Percentiles rank a stretch among this genome's conserved stretches.
These are phyloP conservation scores for Apiospora malaysiana DNA, from an alignment of 2,329 filamentous ascomycete species.

Conservation along the genomic window DNA sequence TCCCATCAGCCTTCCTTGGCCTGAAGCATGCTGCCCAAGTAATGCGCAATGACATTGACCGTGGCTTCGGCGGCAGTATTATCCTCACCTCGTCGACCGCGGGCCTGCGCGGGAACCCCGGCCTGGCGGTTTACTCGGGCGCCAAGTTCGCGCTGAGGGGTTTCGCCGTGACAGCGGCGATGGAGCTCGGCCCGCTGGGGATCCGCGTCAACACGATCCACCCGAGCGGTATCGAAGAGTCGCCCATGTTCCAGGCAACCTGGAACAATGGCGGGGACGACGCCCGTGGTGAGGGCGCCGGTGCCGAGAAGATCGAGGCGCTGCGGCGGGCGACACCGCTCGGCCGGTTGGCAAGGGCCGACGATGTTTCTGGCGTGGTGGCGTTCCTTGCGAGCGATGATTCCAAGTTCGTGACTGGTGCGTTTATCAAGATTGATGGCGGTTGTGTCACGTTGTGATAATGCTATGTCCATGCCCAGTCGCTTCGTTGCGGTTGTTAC, in stretches of 20 bases:
- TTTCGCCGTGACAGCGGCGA: slow-evolving; percentile 44
- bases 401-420: slow-evolving; percentile 45
- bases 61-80: slow-evolving; percentile 42
- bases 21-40: slow-evolving; percentile 42
- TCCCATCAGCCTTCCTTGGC: slow-evolving; percentile 38
- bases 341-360: slow-evolving; percentile 42
- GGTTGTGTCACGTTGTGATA: slow-evolving; percentile 22
- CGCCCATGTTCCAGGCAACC: slow-evolving; percentile 41
- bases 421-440: slow-evolving; percentile 28
- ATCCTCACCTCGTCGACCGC: slow-evolving; percentile 46
- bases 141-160: slow-evolving; percentile 45
- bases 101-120: slow-evolving; percentile 44
- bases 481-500: too few relatives aligned
- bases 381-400: slow-evolving; percentile 46
- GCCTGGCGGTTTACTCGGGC: slow-evolving; percentile 42
- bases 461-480: not conserved
- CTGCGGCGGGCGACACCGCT: slow-evolving; percentile 41
- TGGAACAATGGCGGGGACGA: slow-evolving; percentile 33
- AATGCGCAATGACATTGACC: slow-evolving; percentile 36
- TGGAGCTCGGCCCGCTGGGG: slow-evolving; percentile 43
- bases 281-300: too few relatives aligned
- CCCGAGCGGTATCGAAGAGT: slow-evolving; percentile 42
- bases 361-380: slow-evolving; percentile 45
- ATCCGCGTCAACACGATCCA: slow-evolving; percentile 49
- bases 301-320: slow-evolving; percentile 40